Conservation (phyloP, 75 land plant species). For the Adiantum capillusveneris region DNA sequence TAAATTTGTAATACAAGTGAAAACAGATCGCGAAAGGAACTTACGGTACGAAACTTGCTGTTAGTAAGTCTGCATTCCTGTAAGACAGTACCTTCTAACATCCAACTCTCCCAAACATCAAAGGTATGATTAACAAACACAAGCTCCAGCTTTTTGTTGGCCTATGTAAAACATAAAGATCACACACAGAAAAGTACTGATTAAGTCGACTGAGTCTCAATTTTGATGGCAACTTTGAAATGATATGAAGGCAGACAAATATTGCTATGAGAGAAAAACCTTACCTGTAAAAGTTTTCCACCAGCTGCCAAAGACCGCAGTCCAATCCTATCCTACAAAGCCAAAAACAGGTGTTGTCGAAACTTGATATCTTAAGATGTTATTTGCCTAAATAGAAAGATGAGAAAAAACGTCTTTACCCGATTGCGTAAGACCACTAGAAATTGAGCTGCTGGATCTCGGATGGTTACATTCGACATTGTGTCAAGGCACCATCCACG, state of each 20-base stretch:
- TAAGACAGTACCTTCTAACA: conserved; percentile 63
- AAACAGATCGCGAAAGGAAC: conserved; percentile 3
- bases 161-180: conserved; percentile 33
- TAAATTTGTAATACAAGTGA: not conserved
- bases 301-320: conserved; percentile 95
- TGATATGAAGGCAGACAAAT: no score
- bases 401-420: conserved; percentile 31
- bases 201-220: no score
- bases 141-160: conserved; percentile 86
- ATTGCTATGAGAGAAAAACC: no score
- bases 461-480: conserved; percentile 71
- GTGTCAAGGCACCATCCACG: conserved; percentile 92
- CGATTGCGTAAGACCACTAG: conserved; percentile 69
- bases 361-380: conserved; percentile 1
- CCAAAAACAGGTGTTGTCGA: no score
- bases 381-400: conserved; percentile 1
- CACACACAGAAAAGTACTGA: not conserved
- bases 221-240: no score
- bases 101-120: conserved; percentile 98
- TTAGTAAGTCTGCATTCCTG: conserved; percentile 80
- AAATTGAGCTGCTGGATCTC: conserved; percentile 98
- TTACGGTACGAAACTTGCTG: conserved; percentile 76
- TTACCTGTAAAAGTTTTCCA: conserved; percentile 91
- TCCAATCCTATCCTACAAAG: conserved; percentile 81
- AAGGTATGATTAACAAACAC: conserved; percentile 93